A percentile compares a stretch with the other conserved stretches of the same genome.
These are phyloP conservation scores for Leccinum proximum DNA, from an alignment of 1,284 basidiomycete species.

Conservation along the genomic window DNA sequence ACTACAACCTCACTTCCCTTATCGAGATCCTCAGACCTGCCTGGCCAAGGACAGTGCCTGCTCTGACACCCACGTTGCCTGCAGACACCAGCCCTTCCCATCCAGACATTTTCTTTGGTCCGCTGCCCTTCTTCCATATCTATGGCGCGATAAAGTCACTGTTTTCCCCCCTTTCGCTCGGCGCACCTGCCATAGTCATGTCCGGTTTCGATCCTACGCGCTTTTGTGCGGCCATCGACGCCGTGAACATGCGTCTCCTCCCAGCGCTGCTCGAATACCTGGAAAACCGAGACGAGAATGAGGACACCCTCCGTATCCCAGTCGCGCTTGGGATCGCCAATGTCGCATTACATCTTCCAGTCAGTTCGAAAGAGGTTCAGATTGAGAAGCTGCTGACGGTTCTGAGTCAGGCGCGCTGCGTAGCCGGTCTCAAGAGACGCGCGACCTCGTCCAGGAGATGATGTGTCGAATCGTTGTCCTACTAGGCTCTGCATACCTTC, in stretches of 20 bases:
- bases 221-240: slow-evolving; percentile 72
- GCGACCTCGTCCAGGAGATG: slow-evolving; percentile 87
- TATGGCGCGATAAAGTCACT: slow-evolving; percentile 60
- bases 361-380: slow-evolving; percentile 65
- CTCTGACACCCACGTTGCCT: slow-evolving; percentile 21
- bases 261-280: slow-evolving; percentile 78
- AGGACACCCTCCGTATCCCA: slow-evolving; percentile 86
- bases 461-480: slow-evolving; percentile 79
- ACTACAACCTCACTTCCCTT: slow-evolving; percentile 58
- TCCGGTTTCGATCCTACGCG: slow-evolving; percentile 70
- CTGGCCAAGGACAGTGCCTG: slow-evolving; percentile 32
- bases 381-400: slow-evolving; percentile 81
- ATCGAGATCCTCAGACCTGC: slow-evolving; percentile 40
- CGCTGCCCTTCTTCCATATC: slow-evolving; percentile 54
- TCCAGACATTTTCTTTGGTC: slow-evolving; percentile 49
- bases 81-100: background rate
- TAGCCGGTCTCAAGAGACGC: slow-evolving; percentile 92
- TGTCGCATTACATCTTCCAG: slow-evolving; percentile 82
- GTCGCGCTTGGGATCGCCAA: slow-evolving; percentile 88
- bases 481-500: slow-evolving; percentile 76
- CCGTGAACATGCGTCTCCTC: slow-evolving; percentile 73
- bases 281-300: slow-evolving; percentile 81
- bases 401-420: slow-evolving; percentile 82
- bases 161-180: slow-evolving; percentile 55
- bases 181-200: slow-evolving; percentile 64